Conservation (phyloP, 129 eudicot genomes). For the Apium graveolens region DNA sequence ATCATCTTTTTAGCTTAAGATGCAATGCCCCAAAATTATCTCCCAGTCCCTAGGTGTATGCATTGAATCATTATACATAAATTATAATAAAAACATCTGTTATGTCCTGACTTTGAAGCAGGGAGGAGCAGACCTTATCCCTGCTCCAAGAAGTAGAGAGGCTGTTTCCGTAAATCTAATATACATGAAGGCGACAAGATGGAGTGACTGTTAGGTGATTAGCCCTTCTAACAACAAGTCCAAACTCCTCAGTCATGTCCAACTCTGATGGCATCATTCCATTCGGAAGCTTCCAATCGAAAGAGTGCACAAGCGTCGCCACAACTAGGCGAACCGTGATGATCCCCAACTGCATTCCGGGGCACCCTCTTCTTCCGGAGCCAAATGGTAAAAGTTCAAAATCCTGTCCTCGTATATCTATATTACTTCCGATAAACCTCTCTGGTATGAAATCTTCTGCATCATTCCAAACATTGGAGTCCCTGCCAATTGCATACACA, state of each 20-base stretch:
- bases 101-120: too few species aligned
- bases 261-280: constrained; percentile 24
- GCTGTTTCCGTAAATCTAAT: background rate
- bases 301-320: constrained; percentile 38
- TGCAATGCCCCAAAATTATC: too few species aligned
- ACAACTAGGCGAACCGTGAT: constrained; percentile 22
- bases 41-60: too few species aligned
- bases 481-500: constrained; percentile 36
- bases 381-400: constrained; percentile 51
- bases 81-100: too few species aligned
- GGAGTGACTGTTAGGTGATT: constrained; percentile 32
- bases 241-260: constrained; percentile 50
- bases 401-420: constrained; percentile 30
- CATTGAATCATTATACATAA: too few species aligned
- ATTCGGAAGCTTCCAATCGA: constrained; percentile 42
- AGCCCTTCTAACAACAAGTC: constrained; percentile 25
- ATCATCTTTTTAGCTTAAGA: too few species aligned
- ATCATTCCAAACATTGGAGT: constrained; percentile 33
- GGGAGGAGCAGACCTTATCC: background rate
- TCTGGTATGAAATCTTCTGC: constrained; percentile 39
- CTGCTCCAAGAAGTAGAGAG: background rate
- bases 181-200: constrained; percentile 19
- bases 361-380: constrained; percentile 52
- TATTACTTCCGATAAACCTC: constrained; percentile 30
- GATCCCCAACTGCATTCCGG: constrained; percentile 40